Conservation (phyloP, 1,139 yeast genomes). For the Nakaseomyces glabratus region DNA sequence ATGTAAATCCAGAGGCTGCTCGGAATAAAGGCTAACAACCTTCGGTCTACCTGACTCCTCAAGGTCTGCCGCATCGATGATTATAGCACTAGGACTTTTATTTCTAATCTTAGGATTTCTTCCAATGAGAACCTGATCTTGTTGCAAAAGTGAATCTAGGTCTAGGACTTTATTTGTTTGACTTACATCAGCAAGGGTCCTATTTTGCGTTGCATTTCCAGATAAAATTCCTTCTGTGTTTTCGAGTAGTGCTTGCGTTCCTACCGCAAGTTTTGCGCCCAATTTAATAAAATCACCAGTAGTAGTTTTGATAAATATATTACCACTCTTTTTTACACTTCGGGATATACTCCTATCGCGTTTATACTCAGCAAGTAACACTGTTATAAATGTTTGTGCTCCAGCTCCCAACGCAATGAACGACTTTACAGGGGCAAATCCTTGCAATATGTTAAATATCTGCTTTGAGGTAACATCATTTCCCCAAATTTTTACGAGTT, state of each 20-base stretch:
- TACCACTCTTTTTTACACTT: constrained; percentile 69
- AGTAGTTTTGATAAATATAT: constrained; percentile 68
- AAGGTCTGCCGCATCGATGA: constrained; percentile 25
- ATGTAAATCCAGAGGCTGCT: constrained; percentile 65
- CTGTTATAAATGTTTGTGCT: constrained; percentile 58
- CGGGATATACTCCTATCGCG: constrained; percentile 64
- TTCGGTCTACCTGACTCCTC: constrained; percentile 39
- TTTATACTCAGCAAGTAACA: constrained; percentile 74
- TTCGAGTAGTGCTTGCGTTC: constrained; percentile 76
- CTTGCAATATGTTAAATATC: constrained; percentile 69
- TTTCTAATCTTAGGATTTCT: constrained; percentile 22
- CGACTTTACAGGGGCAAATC: constrained; percentile 74
- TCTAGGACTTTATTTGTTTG: constrained; percentile 11
- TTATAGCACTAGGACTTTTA: constrained; percentile 22
- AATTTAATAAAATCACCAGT: constrained; percentile 72
- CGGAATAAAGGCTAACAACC: constrained; percentile 67
- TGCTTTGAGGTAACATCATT: constrained; percentile 80
- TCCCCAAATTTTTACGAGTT: constrained; percentile 65
- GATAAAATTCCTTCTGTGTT: constrained; percentile 51
- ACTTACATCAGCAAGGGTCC: constrained; percentile 10
- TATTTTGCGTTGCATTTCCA: constrained; percentile 23
- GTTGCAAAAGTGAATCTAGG: constrained; percentile 20
- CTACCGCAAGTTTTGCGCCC: constrained; percentile 82
- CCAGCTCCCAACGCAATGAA: constrained; percentile 73
- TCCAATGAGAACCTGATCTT: constrained; percentile 30